Evolutionary conservation across 768 basidiomycete species (phyloP), one percentile per base, ranked within the genome.

Genomic region (Saitozyma podzolica): DNA sequence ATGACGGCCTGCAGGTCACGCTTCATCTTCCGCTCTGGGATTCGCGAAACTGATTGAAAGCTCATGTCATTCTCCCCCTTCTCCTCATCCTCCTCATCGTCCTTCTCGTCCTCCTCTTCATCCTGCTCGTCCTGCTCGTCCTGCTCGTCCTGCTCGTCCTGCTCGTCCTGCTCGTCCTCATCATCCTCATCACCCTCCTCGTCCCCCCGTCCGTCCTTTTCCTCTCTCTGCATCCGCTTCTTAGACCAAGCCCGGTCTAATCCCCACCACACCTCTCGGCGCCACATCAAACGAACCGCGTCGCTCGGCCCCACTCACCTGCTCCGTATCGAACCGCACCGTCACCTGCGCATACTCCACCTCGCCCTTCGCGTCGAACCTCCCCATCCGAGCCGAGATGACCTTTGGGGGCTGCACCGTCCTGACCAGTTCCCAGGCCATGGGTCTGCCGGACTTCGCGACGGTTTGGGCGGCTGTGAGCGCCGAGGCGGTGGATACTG

Each of bases 261-360:
- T 29, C 9, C 17, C 53, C 6, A 13, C 16, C 8, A 17, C 37
- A 11, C 17, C 45, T 6, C 16, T 52, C 39, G 14, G 40, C n/a
- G 9, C 40, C 53, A 54, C 53, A 54, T 11, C 20, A 54, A 40
- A 5, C 40, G 1, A 17, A 56, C 29, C 29, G 29, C 29, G 29
- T 29, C 29, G 29, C 29, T 29, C 29, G 29, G 29, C 29, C 29
- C 9, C 14, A 60, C 64, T 47, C 42, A 61, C 64, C 50, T 65
- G 64, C n/a, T 61, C 59, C 47, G 59, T 56, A 45, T 65, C 64
- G 49, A 65, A 56, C 19, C 49, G 17, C 8, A 65, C 47, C 9
- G 61, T 59, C 6, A 65, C 59, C 59, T 65, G 64, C 4, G 64
- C 59, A 8, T 53, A 10, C n/a, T 50, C 40, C 20, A 51, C 14